A percentile compares a stretch with the other conserved stretches of the same genome.
These are phyloP conservation scores for Venturiaceae sp. DNA, from an alignment of 2,329 filamentous ascomycete species.

Conservation along the genomic window DNA sequence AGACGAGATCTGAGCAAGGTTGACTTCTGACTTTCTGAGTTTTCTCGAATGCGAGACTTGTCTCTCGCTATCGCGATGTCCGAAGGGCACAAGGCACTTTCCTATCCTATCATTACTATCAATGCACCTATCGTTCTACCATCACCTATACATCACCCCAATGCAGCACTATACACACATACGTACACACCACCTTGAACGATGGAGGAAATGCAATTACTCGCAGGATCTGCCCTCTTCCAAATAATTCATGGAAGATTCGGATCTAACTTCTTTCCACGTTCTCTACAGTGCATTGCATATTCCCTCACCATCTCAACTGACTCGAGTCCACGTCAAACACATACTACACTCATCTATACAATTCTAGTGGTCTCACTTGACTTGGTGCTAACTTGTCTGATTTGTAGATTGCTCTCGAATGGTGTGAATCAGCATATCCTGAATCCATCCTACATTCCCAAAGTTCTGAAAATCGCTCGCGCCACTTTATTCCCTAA, in stretches of 20 bases:
- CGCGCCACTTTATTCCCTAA: conserved; percentile 79
- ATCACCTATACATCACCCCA: too few relatives aligned
- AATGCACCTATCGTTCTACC: background rate
- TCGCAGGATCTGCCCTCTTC: background rate
- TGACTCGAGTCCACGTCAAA: background rate
- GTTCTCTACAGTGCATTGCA: background rate
- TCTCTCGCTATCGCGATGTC: background rate
- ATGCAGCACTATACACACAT: background rate
- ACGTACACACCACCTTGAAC: background rate
- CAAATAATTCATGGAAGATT: background rate
- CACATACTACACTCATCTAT: background rate
- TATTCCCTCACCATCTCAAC: background rate
- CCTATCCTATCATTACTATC: background rate
- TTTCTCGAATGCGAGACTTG: background rate
- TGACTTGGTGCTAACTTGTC: background rate
- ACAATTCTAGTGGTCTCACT: background rate
- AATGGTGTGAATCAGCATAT: conserved; percentile 31
- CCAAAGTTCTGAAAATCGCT: conserved; percentile 51
- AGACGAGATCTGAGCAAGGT: background rate
- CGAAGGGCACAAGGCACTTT: too few relatives aligned
- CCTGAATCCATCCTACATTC: conserved; percentile 33
- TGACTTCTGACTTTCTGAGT: background rate
- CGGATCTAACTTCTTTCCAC: background rate
- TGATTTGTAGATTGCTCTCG: conserved; percentile 32
- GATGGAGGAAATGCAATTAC: background rate